Conservation (phyloP, 2,329 filamentous ascomycete genomes). For the Neopestalotiopsis sp. region DNA sequence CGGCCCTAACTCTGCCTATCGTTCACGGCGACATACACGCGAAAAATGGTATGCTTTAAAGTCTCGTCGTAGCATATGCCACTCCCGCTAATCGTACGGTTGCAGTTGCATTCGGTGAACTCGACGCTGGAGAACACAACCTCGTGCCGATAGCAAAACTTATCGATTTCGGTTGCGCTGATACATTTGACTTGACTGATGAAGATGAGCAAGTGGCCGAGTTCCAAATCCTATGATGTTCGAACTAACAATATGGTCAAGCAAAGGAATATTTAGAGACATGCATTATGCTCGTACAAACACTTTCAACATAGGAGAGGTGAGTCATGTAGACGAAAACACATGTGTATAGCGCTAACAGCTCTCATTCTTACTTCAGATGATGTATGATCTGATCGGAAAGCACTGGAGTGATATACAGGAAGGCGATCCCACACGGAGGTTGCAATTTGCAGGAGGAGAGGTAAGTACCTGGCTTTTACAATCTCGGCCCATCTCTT, state of each 20-base stretch:
- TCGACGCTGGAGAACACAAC: neutral
- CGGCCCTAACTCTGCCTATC: neutral
- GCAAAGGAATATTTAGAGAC: neutral
- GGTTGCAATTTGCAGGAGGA: no score
- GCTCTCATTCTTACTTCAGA: no score
- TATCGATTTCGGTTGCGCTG: neutral
- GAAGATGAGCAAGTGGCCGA: neutral
- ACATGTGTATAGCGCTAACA: no score
- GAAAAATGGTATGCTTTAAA: neutral
- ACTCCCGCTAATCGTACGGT: neutral
- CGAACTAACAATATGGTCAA: neutral
- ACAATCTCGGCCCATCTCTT: no score
- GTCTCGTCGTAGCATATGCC: neutral
- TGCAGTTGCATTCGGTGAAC: neutral
- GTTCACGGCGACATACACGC: neutral
- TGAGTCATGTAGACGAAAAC: neutral
- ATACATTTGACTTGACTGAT: neutral
- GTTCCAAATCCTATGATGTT: neutral
- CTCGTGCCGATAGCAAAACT: neutral
- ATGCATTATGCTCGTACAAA: neutral
- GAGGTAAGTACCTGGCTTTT: no score
- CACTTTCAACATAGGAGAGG: neutral
- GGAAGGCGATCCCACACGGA: no score
- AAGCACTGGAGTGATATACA: no score
- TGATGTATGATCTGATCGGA: no score